phyloP scores from a whole-genome alignment of 2,329 filamentous ascomycete genomes.

The Colletotrichum tofieldiae region DNA sequence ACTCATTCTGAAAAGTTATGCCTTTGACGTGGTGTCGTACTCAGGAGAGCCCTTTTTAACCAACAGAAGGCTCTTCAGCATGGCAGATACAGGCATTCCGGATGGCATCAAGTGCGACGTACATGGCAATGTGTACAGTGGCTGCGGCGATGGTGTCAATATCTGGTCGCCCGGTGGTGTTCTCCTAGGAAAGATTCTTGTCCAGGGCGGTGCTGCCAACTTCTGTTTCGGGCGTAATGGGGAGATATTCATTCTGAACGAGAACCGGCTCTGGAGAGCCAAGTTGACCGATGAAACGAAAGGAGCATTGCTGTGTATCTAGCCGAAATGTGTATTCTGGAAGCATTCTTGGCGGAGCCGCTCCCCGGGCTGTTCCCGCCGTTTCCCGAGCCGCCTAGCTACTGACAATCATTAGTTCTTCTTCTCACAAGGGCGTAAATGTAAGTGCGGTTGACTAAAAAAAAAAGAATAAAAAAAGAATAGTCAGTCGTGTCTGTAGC shows the following conservation, averaged over 20 bases:
- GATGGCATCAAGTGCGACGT: slow-evolving; percentile 64
- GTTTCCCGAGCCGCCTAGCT: not conserved
- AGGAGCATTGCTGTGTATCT: slow-evolving; percentile 46
- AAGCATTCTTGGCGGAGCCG: not conserved
- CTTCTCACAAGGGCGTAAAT: not conserved
- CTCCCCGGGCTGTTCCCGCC: not conserved
- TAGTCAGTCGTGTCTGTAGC: not conserved
- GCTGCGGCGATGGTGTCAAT: slow-evolving; percentile 64
- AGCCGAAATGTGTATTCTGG: too few relatives aligned
- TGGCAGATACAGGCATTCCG: slow-evolving; percentile 63
- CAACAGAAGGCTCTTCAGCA: slow-evolving; percentile 67
- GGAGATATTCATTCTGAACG: slow-evolving; percentile 64
- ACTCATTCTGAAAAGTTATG: slow-evolving; percentile 52
- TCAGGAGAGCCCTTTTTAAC: slow-evolving; percentile 51
- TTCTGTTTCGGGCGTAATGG: slow-evolving; percentile 64
- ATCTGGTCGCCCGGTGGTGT: slow-evolving; percentile 63
- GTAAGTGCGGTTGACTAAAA: not conserved
- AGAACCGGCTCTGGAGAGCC: slow-evolving; percentile 59
- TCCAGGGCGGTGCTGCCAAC: slow-evolving; percentile 61
- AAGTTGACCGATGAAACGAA: slow-evolving; percentile 50
- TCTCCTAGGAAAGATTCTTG: slow-evolving; percentile 61
- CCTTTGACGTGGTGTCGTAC: slow-evolving; percentile 51
- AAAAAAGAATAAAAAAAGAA: too few relatives aligned
- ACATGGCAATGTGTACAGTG: slow-evolving; percentile 65
- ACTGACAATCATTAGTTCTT: not conserved